Evolutionary conservation across 1,284 basidiomycete species (phyloP), one percentile per base, ranked within the genome.

Genomic region (Acaromyces ingoldii): DNA sequence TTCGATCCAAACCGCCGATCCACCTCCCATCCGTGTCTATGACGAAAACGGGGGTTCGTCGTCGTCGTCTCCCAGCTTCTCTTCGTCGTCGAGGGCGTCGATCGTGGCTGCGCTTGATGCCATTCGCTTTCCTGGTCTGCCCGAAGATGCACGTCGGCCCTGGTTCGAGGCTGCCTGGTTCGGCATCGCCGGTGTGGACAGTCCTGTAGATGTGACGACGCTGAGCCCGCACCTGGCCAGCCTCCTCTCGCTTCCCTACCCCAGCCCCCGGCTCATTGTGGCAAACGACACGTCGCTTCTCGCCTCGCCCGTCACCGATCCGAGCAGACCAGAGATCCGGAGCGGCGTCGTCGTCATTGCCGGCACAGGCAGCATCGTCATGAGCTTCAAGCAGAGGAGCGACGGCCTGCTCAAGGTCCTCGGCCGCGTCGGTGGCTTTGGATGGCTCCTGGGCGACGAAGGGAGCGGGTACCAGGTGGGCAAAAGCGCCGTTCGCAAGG

Each of bases 291-390:
- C 64, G 1, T 52, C 49, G 10, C 53, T 68, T 5, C 31, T 68
- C 17, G 53, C 63, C 21, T 44, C 64, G 5, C 58, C 61, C 5
- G 48, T 61, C 15, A 49, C 39, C 21, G 53, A 47, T 17, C 34
- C 51, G 11, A 22, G 11, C 21, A 3, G 44, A 11, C 26, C 34
- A 30, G 19, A 28, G 3, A 31, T 44, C 11, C 19, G 44, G 1
- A 51, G 53, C 30, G 53, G 62, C 24, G 59, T 62, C 15, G 65
- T 67, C 17, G 51, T 47, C 25, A 67, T 68, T 36, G 64, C 65
- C 2, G 65, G 65, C 17, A 68, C 65, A 2, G 65, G 65, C 7
- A 59, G 56, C 42, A 63, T 65, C 40, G 65, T 68, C n/a, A 62
- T 60, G 22, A 54, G 43, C 17, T 60, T 59, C 45, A 24, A 28